Evolutionary conservation across 1,284 basidiomycete genomes (phyloP), one percentile per base, ranked within the genome.

Genomic region (Cryptococcus jaspeensis): DNA sequence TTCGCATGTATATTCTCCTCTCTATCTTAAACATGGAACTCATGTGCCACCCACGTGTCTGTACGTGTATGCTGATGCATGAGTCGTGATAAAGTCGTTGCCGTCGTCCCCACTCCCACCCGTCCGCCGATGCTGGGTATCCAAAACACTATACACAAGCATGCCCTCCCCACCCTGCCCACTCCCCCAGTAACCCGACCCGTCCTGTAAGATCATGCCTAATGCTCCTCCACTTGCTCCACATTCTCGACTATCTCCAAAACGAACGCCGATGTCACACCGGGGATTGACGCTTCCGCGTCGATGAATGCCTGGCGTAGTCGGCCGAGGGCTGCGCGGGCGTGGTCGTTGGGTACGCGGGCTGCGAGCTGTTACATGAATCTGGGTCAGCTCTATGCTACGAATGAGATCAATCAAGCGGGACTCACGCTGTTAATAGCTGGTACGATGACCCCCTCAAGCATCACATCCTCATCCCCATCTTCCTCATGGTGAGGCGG

Each of bases 401-500:
- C 7, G 32, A 40, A n/a, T n/a, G n/a, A n/a, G n/a, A n/a, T 25
- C n/a, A n/a, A n/a, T n/a, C n/a, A n/a, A 38, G 0, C 8, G 20
- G 2, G 0, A 81, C 87, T 76, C 66, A 95, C 93, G 64, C 89
- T 93, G 52, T 90, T 89, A 65, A 96, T 87, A 16, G 92, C 92
- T 22, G 93, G 93, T 38, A 95, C 79, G 57, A 96, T 87, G 36
- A 97, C 93, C n/a, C 90, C 91, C 69, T 95, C 91, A 46, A 96
- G 80, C 86, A 97, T 95, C 23, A 88, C 89, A 69, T 90, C 89
- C 12, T 88, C 87, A 43, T 90, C 82, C 49, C 89, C 88, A 20
- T 77, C 73, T 36, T 72, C 69, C 23, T 66, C 59, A 5, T 50
- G 55, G 15, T 59, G 74, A 54, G 71, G 75, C 18, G 41, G 40